Conservation (phyloP, 192 early-diverging fungal species). For the Umbelopsis isabellina region DNA sequence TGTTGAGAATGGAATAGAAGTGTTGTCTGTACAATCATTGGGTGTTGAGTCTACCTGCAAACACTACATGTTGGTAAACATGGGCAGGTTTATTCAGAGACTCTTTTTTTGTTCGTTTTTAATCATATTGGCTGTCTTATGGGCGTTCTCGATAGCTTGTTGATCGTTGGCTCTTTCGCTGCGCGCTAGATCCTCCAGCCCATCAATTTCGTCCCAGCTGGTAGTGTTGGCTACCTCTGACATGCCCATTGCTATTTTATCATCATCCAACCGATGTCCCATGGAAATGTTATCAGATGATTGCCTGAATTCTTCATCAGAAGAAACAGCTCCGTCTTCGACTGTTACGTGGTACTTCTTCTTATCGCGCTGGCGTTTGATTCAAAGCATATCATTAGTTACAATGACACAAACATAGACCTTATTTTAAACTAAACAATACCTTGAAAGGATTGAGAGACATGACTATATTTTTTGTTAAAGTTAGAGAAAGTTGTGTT, state of each 20-base stretch:
- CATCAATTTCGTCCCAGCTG: constrained; percentile 15
- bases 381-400: not conserved
- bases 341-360: constrained; percentile 21
- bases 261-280: constrained; percentile 8
- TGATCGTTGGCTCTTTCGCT: not conserved
- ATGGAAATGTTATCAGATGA: constrained; percentile 12
- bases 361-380: constrained; percentile 4
- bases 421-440: not conserved
- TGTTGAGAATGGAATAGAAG: too few relatives aligned
- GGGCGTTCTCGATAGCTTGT: constrained; percentile 6
- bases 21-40: not conserved
- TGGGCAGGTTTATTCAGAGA: not conserved
- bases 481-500: too few relatives aligned
- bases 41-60: not conserved
- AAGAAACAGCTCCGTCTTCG: not conserved
- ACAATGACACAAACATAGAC: not conserved
- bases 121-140: constrained; percentile 14
- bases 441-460: too few relatives aligned
- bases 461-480: too few relatives aligned
- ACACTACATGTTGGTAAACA: not conserved
- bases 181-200: not conserved
- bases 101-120: not conserved
- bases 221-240: not conserved
- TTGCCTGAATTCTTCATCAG: constrained; percentile 21
- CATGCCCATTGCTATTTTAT: constrained; percentile 21